phyloP scores from a whole-genome alignment of 78 protist genomes.

The Capsaspora owczarzaki region DNA sequence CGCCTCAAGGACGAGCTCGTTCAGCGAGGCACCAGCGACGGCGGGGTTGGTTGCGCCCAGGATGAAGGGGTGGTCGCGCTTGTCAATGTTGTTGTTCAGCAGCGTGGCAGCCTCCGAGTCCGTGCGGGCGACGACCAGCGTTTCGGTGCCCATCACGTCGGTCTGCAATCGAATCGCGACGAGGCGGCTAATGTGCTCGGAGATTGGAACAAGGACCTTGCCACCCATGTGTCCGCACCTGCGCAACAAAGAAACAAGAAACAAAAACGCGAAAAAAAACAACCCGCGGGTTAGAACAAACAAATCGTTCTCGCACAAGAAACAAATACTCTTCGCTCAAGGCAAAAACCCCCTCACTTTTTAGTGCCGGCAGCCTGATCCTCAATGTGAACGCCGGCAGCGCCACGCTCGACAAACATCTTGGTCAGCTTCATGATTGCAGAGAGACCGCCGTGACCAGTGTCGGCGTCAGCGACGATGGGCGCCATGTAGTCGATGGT shows the following conservation, averaged over 20 bases:
- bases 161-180: constrained; percentile 77
- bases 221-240: constrained; percentile 71
- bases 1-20: constrained; percentile 17
- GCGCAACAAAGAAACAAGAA: constrained; percentile 30
- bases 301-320: not conserved
- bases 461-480: constrained; percentile 91
- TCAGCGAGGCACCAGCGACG: constrained; percentile 2
- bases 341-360: constrained; percentile 57
- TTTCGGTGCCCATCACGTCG: constrained; percentile 70
- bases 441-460: constrained; percentile 89
- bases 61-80: constrained; percentile 69
- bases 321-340: not conserved
- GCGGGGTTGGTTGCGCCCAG: constrained; percentile 49
- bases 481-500: constrained; percentile 60
- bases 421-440: constrained; percentile 80
- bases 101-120: constrained; percentile 85
- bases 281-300: no score
- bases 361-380: constrained; percentile 84
- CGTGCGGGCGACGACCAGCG: constrained; percentile 79
- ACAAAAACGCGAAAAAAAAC: not conserved
- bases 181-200: constrained; percentile 72
- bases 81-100: constrained; percentile 67
- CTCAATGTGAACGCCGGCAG: constrained; percentile 88
- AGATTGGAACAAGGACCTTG: constrained; percentile 72
- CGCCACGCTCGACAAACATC: constrained; percentile 83